Evolutionary conservation across 2,329 filamentous ascomycete genomes (phyloP).

Genomic region (Phaeosphaeriaceae sp.): DNA sequence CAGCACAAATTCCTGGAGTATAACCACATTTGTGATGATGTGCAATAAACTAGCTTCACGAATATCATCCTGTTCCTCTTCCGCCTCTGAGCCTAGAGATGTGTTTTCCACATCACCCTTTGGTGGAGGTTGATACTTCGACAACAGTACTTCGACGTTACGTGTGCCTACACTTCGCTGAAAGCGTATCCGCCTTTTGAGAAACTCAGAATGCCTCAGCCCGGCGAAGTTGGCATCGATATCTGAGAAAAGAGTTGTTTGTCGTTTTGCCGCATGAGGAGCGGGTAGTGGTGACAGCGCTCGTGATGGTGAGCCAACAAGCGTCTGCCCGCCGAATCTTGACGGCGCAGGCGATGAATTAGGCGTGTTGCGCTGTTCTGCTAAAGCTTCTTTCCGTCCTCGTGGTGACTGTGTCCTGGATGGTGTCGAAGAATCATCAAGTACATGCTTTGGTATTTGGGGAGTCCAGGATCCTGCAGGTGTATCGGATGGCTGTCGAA

Average conservation of each 20-base stretch:
- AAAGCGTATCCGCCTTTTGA: slow-evolving; percentile 46
- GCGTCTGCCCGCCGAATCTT: slow-evolving; percentile 33
- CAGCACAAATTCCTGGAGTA: slow-evolving; percentile 58
- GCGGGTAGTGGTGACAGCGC: slow-evolving; percentile 37
- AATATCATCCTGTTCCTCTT: slow-evolving; percentile 34
- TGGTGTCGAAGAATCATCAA: slow-evolving; percentile 37
- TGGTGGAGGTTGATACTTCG: slow-evolving; percentile 44
- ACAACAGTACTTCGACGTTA: slow-evolving; percentile 42
- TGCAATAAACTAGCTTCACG: slow-evolving; percentile 55
- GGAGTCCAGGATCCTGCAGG: slow-evolving; percentile 43
- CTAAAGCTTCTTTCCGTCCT: slow-evolving; percentile 43
- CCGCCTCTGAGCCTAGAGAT: slow-evolving; percentile 21
- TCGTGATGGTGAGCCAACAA: slow-evolving; percentile 38
- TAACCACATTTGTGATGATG: slow-evolving; percentile 58
- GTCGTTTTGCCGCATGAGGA: slow-evolving; percentile 32
- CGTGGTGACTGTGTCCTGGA: slow-evolving; percentile 45
- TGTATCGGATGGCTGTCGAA: slow-evolving; percentile 33
- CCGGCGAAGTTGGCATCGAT: slow-evolving; percentile 42
- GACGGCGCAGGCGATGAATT: slow-evolving; percentile 35
- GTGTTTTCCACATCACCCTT: slow-evolving; percentile 29
- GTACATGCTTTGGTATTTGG: slow-evolving; percentile 45
- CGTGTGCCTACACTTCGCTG: slow-evolving; percentile 30
- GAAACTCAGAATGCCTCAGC: slow-evolving; percentile 38
- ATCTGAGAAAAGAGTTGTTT: slow-evolving; percentile 43
- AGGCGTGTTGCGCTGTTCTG: slow-evolving; percentile 26